phyloP scores from a whole-genome alignment of 1,284 basidiomycete genomes.

The Leccinum subrobustum region DNA sequence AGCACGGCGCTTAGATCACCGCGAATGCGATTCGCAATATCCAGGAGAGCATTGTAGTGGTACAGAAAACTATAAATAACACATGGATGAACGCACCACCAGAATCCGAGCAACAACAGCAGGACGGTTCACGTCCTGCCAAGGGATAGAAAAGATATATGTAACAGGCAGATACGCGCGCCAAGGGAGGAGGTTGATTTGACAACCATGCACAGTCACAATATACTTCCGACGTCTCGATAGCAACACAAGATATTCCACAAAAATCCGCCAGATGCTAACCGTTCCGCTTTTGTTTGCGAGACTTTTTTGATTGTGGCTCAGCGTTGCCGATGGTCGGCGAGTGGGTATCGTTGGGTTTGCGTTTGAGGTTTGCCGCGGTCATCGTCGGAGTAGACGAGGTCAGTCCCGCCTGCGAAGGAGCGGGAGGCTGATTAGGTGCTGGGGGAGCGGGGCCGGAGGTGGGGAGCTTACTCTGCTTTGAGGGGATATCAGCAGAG shows the following conservation, averaged over 20 bases:
- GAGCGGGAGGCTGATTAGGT: conserved; percentile 38
- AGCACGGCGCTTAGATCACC: conserved; percentile 1
- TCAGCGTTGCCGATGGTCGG: conserved; percentile 49
- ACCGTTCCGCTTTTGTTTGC: conserved; percentile 41
- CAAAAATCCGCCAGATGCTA: conserved; percentile 34
- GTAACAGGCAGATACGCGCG: conserved; percentile 28
- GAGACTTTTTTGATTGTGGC: conserved; percentile 48
- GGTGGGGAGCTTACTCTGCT: conserved; percentile 53
- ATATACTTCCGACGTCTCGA: conserved; percentile 30
- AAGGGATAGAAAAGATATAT: conserved; percentile 33
- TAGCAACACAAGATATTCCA: conserved; percentile 31
- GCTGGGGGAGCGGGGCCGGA: conserved; percentile 42
- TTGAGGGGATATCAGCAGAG: conserved; percentile 49
- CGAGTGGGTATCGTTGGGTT: conserved; percentile 52
- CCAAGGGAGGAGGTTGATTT: conserved; percentile 14
- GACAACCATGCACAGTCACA: conserved; percentile 31
- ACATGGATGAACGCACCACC: conserved; percentile 26
- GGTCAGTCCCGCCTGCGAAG: conserved; percentile 42
- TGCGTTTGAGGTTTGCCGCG: conserved; percentile 63
- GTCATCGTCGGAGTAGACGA: conserved; percentile 50
- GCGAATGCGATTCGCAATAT: conserved; percentile 19
- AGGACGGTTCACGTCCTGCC: conserved; percentile 27
- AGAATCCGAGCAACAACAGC: conserved; percentile 35
- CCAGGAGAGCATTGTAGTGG: conserved; percentile 29
- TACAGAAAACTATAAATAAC: conserved; percentile 41